Evolutionary conservation across 1,284 basidiomycete genomes (phyloP).

Genomic region (Stygiomarasmius scandens): DNA sequence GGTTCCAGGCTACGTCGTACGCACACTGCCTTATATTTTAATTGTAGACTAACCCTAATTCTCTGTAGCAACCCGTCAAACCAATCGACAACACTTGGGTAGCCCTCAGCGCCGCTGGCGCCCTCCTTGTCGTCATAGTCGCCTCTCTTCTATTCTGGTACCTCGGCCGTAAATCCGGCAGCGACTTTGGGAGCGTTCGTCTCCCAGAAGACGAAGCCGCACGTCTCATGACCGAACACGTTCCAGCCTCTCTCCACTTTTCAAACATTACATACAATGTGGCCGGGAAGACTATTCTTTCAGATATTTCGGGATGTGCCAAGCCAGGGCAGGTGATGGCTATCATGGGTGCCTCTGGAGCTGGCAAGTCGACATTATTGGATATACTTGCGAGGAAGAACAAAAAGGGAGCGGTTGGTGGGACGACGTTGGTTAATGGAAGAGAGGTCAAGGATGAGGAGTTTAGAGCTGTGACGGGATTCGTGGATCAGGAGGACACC

Average conservation of each 20-base stretch:
- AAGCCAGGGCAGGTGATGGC: conserved; percentile 90
- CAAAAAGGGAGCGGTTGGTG: conserved; percentile 80
- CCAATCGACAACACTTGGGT: conserved; percentile 84
- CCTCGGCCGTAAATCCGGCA: conserved; percentile 71
- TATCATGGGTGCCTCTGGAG: conserved; percentile 95
- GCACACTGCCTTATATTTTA: conserved; percentile 24
- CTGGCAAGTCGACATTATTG: conserved; percentile 95
- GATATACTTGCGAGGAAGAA: conserved; percentile 92
- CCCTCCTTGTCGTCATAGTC: conserved; percentile 64
- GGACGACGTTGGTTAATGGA: conserved; percentile 86
- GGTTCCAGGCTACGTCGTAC: conserved; percentile 88
- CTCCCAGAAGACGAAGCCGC: conserved; percentile 82
- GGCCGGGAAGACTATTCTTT: conserved; percentile 71
- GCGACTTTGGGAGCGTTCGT: conserved; percentile 77
- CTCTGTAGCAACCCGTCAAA: conserved; percentile 66
- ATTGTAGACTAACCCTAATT: not conserved
- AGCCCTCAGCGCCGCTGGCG: conserved; percentile 81
- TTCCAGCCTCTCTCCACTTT: conserved; percentile 92
- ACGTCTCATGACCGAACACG: conserved; percentile 90
- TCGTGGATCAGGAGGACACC: conserved; percentile 98
- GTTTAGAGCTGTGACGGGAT: conserved; percentile 88
- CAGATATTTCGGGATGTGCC: conserved; percentile 79
- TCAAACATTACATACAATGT: conserved; percentile 82
- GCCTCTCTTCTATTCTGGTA: conserved; percentile 83
- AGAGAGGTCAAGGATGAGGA: conserved; percentile 73